These are phyloP conservation scores for Angophora floribunda DNA, from an alignment of 345 rosid species.

Conservation along the genomic window DNA sequence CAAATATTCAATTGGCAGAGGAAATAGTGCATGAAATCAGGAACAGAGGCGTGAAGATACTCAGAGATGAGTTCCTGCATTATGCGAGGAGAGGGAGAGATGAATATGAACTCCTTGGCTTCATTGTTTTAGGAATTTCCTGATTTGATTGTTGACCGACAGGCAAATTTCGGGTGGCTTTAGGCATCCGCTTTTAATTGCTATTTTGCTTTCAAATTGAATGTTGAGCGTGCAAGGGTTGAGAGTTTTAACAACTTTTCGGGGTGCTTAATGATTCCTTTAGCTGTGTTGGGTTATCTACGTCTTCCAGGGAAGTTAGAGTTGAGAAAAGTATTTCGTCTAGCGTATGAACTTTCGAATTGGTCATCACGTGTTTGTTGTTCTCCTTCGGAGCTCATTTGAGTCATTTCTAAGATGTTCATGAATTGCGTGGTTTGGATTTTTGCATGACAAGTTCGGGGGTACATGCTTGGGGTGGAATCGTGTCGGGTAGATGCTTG, in stretches of 20 bases:
- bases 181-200: too few relatives aligned
- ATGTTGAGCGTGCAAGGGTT: neutral
- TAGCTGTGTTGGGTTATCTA: neutral
- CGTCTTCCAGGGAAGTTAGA: neutral
- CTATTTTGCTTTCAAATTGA: neutral
- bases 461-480: neutral
- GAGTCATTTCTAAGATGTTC: neutral
- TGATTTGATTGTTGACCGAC: too few relatives aligned
- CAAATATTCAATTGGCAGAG: neutral
- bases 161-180: too few relatives aligned
- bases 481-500: neutral
- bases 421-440: neutral
- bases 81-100: too few relatives aligned
- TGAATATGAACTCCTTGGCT: too few relatives aligned
- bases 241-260: neutral
- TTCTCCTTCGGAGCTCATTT: neutral
- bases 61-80: too few relatives aligned
- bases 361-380: neutral
- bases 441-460: neutral
- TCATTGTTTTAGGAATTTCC: too few relatives aligned
- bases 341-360: neutral
- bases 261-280: neutral
- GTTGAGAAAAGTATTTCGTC: neutral
- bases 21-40: neutral
- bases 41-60: neutral